phyloP scores from a whole-genome alignment of 495 filamentous ascomycete species.

The Penicillium manginii region DNA sequence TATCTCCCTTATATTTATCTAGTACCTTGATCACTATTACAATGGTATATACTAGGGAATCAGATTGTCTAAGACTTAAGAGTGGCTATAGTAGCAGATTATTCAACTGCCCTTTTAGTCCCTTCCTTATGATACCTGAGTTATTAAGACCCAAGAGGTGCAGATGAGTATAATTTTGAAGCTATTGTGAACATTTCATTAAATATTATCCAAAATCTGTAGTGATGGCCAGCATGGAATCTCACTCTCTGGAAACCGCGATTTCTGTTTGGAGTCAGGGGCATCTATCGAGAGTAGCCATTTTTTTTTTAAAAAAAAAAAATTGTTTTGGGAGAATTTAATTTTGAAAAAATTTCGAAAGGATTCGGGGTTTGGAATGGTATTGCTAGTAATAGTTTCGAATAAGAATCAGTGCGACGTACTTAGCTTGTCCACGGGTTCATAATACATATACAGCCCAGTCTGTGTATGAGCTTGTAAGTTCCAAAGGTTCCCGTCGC shows the following conservation, averaged over 20 bases:
- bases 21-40: conserved; percentile 55
- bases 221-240: conserved; percentile 8
- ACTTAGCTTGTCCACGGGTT: conserved; percentile 2
- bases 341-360: conserved; percentile 3
- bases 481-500: conserved; percentile 9
- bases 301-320: too few relatives aligned
- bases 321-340: background rate
- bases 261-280: conserved; percentile 9
- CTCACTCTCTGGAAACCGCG: conserved; percentile 10
- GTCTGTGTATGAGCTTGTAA: conserved; percentile 13
- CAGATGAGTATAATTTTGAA: conserved; percentile 2
- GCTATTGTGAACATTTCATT: conserved; percentile 5
- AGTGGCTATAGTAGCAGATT: conserved; percentile 51
- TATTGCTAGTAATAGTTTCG: background rate
- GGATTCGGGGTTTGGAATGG: background rate
- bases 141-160: conserved; percentile 17
- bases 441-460: too few relatives aligned
- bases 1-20: conserved; percentile 52
- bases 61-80: background rate
- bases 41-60: conserved; percentile 7
- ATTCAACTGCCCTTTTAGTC: conserved; percentile 49
- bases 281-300: conserved; percentile 7
- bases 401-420: too few relatives aligned
- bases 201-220: conserved; percentile 11
- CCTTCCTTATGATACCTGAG: conserved; percentile 36